Evolutionary conservation across 2,329 filamentous ascomycete genomes (phyloP), one percentile per base, ranked within the genome.

Genomic region (Cercospora sesami): DNA sequence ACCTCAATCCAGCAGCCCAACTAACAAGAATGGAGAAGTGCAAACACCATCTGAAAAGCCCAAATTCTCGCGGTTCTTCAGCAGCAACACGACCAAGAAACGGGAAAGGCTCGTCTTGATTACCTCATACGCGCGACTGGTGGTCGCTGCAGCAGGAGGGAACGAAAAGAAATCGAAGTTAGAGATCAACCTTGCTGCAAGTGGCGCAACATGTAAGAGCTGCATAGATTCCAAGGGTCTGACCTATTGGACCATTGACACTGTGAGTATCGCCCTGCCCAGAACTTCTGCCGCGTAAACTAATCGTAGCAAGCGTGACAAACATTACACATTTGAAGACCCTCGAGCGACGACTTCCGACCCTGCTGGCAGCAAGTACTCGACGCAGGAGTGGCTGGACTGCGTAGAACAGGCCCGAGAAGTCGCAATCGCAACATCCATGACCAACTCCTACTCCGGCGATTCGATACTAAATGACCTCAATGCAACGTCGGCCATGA

Each of bases 141-240:
- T 99, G 59, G 86, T 99, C 76, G 94, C 93, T 12, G 92, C 95
- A 5, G 90, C 94, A 26, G 94, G 94, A 6, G 95, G 94, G 0
- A 95, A 97, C 71, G 94, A 98, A 78, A 99, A 99, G 82, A 94
- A 95, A 79, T 87, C 93, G 23, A 99, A 99, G 79, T 87, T 92
- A 75, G 95, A 99, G 73, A 88, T 99, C 39, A 92, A 92, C n/a
- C 84, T 99, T 28, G 82, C 96, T 21, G 85, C 86, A 2, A 83
- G 90, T 2, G 93, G 92, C 63, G 92, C 89, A 73, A 83, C 87
- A 28, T 98, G 92, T 89, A 90, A 87, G 77, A 93, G 86, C 63
- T 92, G 91, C 73, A 86, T 90, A 57, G 95, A 97, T 79, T 85
- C 88, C n/a, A 97, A 96, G 80, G 94, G 93, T 28, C 86, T 94